Percentiles rank a stretch among this genome's conserved stretches.
Conservation (phyloP, 2,329 filamentous ascomycete species). For the Purpureocillium lavendulum region DNA sequence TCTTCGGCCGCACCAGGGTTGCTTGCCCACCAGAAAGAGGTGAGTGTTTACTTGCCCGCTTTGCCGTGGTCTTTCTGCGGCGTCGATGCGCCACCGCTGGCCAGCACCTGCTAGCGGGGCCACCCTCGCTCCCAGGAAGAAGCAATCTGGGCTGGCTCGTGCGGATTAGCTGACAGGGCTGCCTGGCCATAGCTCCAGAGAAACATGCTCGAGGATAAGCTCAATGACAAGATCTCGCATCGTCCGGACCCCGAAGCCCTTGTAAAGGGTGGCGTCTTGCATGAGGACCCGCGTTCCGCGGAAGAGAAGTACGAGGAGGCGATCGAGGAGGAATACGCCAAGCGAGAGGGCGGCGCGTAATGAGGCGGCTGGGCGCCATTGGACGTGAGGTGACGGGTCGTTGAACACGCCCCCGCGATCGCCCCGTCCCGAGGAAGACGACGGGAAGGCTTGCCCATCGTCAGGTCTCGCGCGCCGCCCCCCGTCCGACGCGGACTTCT, state of each 20-base stretch:
- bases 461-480: too few relatives aligned
- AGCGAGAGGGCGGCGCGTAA: conserved; percentile 53
- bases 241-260: conserved; percentile 70
- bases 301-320: conserved; percentile 51
- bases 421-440: too few relatives aligned
- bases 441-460: too few relatives aligned
- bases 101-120: too few relatives aligned
- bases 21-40: conserved; percentile 71
- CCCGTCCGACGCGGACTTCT: too few relatives aligned
- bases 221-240: conserved; percentile 79
- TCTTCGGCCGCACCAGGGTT: conserved; percentile 71
- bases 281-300: conserved; percentile 53
- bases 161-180: background rate
- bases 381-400: background rate
- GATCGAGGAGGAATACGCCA: conserved; percentile 56
- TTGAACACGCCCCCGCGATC: background rate
- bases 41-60: conserved; percentile 19
- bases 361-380: background rate
- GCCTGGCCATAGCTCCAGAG: conserved; percentile 53
- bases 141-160: conserved; percentile 7
- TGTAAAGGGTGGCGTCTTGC: conserved; percentile 71
- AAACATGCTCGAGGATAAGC: conserved; percentile 76
- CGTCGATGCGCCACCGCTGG: too few relatives aligned
- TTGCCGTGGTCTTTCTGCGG: too few relatives aligned
- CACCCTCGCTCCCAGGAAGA: too few relatives aligned